Conservation (phyloP, 805 yeast genomes). For the Ogataea ramenticola region DNA sequence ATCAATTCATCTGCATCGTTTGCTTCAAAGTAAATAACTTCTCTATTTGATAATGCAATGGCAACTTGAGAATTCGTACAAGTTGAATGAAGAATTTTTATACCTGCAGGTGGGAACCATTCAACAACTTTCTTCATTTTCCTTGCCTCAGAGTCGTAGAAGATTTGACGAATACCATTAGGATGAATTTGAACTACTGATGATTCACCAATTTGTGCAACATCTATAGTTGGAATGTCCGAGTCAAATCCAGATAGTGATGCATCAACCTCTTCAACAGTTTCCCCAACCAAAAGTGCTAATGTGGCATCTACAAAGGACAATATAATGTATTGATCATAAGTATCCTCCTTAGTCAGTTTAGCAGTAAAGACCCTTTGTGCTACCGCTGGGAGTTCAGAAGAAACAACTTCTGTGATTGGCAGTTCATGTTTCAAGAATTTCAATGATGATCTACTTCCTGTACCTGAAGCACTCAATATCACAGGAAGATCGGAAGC, state of each 20-base stretch:
- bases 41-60: constrained; percentile 64
- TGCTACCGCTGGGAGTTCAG: constrained; percentile 67
- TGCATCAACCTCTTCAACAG: constrained; percentile 59
- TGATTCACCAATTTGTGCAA: constrained; percentile 56
- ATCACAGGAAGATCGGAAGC: constrained; percentile 32
- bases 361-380: constrained; percentile 59
- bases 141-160: constrained; percentile 21
- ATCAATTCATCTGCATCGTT: constrained; percentile 57
- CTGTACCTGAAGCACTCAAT: constrained; percentile 34
- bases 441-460: constrained; percentile 39
- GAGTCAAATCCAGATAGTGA: constrained; percentile 52
- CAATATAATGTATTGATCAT: constrained; percentile 59
- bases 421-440: constrained; percentile 50
- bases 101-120: constrained; percentile 84
- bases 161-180: constrained; percentile 59
- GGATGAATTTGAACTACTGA: constrained; percentile 69
- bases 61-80: constrained; percentile 63
- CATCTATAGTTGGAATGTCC: constrained; percentile 55
- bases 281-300: constrained; percentile 72
- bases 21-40: constrained; percentile 76
- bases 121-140: constrained; percentile 33
- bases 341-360: constrained; percentile 32
- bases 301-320: constrained; percentile 62
- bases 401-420: constrained; percentile 56
- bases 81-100: constrained; percentile 50